Evolutionary conservation across 192 early-diverging fungal species (phyloP), one percentile per base, ranked within the genome.

Genomic region (Entomortierella lignicola): DNA sequence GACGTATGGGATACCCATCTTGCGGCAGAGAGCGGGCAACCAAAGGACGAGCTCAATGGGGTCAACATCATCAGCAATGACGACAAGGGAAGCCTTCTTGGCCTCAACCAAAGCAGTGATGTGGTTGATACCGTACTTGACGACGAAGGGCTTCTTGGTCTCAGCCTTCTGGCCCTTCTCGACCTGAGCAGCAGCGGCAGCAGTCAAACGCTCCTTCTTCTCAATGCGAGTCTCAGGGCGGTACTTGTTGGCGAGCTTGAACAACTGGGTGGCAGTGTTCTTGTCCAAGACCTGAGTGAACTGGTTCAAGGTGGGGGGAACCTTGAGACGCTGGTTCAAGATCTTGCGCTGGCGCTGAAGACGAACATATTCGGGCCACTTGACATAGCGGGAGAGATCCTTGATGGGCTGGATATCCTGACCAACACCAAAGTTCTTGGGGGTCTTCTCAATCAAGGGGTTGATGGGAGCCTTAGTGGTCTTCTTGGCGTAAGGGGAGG

Each of bases 111-210:
- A 89, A 62, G 94, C 94, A 80, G 96, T 96, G 82, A 99, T 94
- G 89, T 99, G 98, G 91, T 99, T 99, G 85, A 99, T 96, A 89
- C 98, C 98, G 88, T 96, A 96, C 94, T 99, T 98, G 89, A 99
- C 92, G 62, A 94, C 85, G 80, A 91, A 84, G 63, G 96, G 96
- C 95, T 98, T 98, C 89, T 95, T 94, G 72, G 92, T 85, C 72
- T 89, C 85, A 30, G 73, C 86, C 72, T 94, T 93, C 62, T 91
- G 89, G 93, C 96, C 94, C 88, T 90, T 89, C 69, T 93, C 92
- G 55, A 94, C 94, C 86, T 94, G 93, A 81, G 91, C 87, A 77
- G 93, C 93, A 61, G 97, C 98, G 82, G 92, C 90, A 56, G 90
- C 90, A 53, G 84, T 88, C 68, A 98, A 89, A 88, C 98, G 98